Percentiles rank a stretch among this genome's conserved stretches.
Conservation (phyloP, 257 asterid species). For the Capsicum rhomboideum region DNA sequence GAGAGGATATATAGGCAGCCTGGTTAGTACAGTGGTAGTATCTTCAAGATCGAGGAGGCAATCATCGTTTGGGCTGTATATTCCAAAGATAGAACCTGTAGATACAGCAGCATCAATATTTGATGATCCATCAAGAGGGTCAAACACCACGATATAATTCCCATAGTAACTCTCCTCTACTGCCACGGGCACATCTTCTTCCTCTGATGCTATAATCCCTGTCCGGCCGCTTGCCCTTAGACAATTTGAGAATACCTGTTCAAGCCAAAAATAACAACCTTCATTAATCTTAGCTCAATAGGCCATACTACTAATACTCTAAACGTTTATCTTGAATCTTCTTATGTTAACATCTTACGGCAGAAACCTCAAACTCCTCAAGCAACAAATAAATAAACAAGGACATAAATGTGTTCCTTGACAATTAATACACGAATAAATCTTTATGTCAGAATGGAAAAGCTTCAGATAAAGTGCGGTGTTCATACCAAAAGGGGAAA, state of each 20-base stretch:
- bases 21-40: constrained; percentile 30
- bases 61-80: constrained; percentile 78
- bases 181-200: constrained; percentile 95
- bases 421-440: neutral
- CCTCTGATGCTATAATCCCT: constrained; percentile 96
- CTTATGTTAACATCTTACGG: neutral
- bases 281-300: neutral
- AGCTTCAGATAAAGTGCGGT: neutral
- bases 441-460: neutral
- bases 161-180: constrained; percentile 96
- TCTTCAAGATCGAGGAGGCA: constrained; percentile 69
- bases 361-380: neutral
- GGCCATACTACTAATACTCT: neutral
- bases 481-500: neutral
- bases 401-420: neutral
- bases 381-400: neutral
- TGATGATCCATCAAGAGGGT: constrained; percentile 93
- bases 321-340: neutral
- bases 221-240: constrained; percentile 86
- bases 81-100: constrained; percentile 91
- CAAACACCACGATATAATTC: constrained; percentile 88
- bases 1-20: neutral
- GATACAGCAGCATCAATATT: constrained; percentile 89
- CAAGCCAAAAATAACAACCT: neutral
- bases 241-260: constrained; percentile 76